phyloP scores from a whole-genome alignment of 495 filamentous ascomycete genomes.

The Recurvomyces mirabilis region DNA sequence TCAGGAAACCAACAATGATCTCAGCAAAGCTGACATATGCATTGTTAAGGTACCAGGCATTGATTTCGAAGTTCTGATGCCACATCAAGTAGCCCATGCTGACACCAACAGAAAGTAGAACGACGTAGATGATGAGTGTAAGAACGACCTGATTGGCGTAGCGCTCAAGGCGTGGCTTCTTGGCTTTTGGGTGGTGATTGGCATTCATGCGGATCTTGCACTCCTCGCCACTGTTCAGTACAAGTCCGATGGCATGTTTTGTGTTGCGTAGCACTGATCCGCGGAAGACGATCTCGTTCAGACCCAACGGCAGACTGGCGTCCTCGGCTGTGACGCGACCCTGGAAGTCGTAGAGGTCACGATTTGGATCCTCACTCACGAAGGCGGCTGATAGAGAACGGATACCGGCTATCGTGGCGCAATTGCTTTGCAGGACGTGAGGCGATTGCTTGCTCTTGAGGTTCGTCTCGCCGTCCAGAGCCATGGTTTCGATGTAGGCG shows the following conservation, averaged over 20 bases:
- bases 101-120: conserved; percentile 64
- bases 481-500: conserved; percentile 93
- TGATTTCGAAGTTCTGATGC: conserved; percentile 49
- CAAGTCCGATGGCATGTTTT: conserved; percentile 59
- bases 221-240: conserved; percentile 91
- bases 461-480: conserved; percentile 89
- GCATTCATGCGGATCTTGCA: conserved; percentile 99
- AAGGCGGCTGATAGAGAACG: conserved; percentile 41
- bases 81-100: conserved; percentile 77
- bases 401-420: conserved; percentile 51
- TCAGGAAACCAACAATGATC: conserved; percentile 77
- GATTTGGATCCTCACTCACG: conserved; percentile 83
- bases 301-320: conserved; percentile 68
- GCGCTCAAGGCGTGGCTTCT: conserved; percentile 72
- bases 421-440: conserved; percentile 49
- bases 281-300: conserved; percentile 77
- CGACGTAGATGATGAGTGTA: conserved; percentile 68
- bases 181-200: conserved; percentile 84
- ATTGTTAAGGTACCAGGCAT: conserved; percentile 63
- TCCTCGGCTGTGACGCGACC: conserved; percentile 61
- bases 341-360: conserved; percentile 89
- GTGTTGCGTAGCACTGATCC: conserved; percentile 88
- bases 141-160: conserved; percentile 82
- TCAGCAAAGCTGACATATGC: conserved; percentile 60
- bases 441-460: conserved; percentile 81